Conservation (phyloP, 495 filamentous ascomycete species). For the Talaromyces ruber region DNA sequence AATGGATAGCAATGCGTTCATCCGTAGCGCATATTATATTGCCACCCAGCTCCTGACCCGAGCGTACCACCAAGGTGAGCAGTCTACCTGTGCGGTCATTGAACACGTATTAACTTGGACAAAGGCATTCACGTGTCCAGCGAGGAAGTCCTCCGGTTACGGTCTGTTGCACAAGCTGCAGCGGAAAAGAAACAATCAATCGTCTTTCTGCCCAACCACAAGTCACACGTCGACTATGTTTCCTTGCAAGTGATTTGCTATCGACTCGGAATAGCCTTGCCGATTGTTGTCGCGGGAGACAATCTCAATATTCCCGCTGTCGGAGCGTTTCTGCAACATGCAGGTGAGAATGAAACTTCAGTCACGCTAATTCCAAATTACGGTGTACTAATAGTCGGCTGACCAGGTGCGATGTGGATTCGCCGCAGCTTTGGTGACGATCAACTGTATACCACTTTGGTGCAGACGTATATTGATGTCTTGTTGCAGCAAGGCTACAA, state of each 20-base stretch:
- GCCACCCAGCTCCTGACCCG: conserved; percentile 80
- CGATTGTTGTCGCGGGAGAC: conserved; percentile 91
- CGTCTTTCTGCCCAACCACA: conserved; percentile 90
- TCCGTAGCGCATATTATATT: conserved; percentile 84
- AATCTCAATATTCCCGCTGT: conserved; percentile 92
- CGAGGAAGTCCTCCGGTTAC: conserved; percentile 77
- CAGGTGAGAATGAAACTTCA: conserved; percentile 43
- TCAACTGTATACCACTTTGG: conserved; percentile 77
- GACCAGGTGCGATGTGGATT: conserved; percentile 86
- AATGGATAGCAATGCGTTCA: conserved; percentile 91
- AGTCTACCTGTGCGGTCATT: neutral
- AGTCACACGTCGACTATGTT: conserved; percentile 93
- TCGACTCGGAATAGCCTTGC: conserved; percentile 76
- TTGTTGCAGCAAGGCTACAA: conserved; percentile 85
- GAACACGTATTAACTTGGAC: neutral
- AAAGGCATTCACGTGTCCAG: conserved; percentile 83
- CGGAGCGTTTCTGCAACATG: conserved; percentile 86
- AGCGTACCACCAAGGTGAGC: conserved; percentile 82
- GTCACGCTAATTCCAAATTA: neutral
- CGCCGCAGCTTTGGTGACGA: conserved; percentile 88
- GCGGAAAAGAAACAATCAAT: conserved; percentile 86
- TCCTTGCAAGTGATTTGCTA: conserved; percentile 92
- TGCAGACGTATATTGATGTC: conserved; percentile 93
- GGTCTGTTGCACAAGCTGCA: conserved; percentile 73
- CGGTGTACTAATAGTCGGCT: neutral